These are phyloP conservation scores for Aspergillus proliferans DNA, from an alignment of 2,329 filamentous ascomycete species.

Conservation along the genomic window DNA sequence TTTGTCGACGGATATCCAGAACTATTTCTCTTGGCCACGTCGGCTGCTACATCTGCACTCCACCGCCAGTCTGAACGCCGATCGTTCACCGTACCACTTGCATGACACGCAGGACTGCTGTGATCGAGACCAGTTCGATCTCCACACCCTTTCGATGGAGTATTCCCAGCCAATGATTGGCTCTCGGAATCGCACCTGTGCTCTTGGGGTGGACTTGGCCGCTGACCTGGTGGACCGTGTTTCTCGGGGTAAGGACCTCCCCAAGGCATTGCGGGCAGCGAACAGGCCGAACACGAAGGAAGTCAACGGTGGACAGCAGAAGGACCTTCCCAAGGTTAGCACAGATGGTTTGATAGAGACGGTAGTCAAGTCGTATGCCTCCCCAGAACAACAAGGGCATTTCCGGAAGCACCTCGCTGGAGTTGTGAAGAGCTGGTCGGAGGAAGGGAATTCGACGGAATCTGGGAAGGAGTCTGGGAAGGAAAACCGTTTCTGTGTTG, in stretches of 20 bases:
- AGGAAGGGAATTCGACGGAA: neutral
- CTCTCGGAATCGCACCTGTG: neutral
- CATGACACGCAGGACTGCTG: neutral
- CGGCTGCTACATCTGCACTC: slow-evolving; percentile 1
- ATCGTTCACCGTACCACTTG: neutral
- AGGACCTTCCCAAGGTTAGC: neutral
- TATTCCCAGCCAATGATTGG: neutral
- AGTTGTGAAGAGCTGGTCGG: slow-evolving; percentile 2
- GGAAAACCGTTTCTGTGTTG: neutral
- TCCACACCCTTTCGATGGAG: neutral
- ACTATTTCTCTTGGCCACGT: slow-evolving; percentile 2
- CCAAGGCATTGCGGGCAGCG: neutral
- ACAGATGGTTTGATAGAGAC: neutral
- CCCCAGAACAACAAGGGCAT: neutral
- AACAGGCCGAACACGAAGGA: neutral
- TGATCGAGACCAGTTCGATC: neutral
- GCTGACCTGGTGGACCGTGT: neutral
- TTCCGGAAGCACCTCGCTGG: neutral
- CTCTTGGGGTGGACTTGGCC: neutral
- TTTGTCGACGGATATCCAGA: slow-evolving; percentile 1
- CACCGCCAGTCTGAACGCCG: neutral
- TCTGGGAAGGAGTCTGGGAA: neutral
- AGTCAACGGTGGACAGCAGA: neutral
- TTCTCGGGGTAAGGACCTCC: neutral
- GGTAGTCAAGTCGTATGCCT: slow-evolving; percentile 5